These are phyloP conservation scores for Aspergillus transmontanensis DNA, from an alignment of 2,329 filamentous ascomycete genomes.

Conservation along the genomic window DNA sequence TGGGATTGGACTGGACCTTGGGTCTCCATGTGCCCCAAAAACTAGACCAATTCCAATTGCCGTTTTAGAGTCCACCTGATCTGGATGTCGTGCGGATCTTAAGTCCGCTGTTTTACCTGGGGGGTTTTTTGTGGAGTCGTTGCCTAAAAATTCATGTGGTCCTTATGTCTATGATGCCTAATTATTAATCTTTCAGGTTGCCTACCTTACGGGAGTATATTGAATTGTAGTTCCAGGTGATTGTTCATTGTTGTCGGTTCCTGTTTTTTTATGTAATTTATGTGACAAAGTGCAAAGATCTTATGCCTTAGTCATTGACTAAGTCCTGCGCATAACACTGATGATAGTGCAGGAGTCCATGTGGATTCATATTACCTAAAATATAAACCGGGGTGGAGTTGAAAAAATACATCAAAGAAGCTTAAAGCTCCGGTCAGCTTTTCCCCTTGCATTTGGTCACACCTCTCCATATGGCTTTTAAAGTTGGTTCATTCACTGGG, in stretches of 20 bases:
- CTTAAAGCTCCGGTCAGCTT: conserved; percentile 4
- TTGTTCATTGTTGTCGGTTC: no score
- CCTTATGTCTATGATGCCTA: background rate
- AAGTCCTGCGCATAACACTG: background rate
- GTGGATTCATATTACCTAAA: background rate
- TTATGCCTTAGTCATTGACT: background rate
- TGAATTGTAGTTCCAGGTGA: no score
- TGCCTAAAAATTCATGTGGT: background rate
- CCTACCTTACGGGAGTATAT: no score
- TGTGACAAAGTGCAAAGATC: background rate
- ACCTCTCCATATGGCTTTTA: background rate
- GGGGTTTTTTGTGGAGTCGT: background rate
- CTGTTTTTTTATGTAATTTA: background rate
- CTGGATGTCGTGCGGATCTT: background rate
- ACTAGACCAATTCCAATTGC: background rate
- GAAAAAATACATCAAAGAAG: conserved; percentile 12
- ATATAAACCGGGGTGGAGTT: background rate
- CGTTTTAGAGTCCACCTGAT: background rate
- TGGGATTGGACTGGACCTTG: background rate
- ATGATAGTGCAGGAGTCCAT: background rate
- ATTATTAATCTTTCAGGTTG: background rate
- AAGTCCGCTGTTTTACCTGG: background rate
- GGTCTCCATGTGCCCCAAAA: background rate
- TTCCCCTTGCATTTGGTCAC: background rate
- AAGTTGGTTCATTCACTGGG: background rate